Percentiles rank a stretch among this genome's conserved stretches.
These are phyloP conservation scores for Sugiyamaella pinicola DNA, from an alignment of 1,139 yeast genomes.

Conservation along the genomic window DNA sequence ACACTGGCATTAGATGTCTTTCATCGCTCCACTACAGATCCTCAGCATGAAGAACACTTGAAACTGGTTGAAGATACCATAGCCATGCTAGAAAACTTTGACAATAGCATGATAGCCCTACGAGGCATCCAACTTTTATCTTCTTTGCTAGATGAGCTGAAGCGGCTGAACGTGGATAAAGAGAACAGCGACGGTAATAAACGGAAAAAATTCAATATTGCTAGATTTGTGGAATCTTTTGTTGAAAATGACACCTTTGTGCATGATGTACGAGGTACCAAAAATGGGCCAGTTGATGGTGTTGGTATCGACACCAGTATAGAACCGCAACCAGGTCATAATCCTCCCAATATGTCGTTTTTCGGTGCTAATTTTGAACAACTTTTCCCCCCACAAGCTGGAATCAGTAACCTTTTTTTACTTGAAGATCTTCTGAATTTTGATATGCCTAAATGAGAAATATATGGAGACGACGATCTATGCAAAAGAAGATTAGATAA, in stretches of 20 bases:
- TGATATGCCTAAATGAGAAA: not conserved
- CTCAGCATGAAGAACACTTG: not conserved
- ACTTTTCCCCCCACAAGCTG: not conserved
- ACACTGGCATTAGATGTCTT: not conserved
- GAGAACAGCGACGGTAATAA: not conserved
- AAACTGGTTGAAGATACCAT: not conserved
- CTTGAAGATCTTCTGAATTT: not conserved
- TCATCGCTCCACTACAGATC: not conserved
- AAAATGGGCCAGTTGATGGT: not conserved
- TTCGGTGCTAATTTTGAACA: not conserved
- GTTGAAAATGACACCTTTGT: not conserved
- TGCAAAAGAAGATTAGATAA: not conserved
- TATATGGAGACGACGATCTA: not conserved
- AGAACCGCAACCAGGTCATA: not conserved
- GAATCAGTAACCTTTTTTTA: not conserved
- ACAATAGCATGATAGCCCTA: not conserved
- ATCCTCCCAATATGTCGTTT: not conserved
- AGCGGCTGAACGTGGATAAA: not conserved
- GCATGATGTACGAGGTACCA: not conserved
- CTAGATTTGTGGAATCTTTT: not conserved
- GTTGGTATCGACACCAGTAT: not conserved
- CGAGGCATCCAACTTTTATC: not conserved
- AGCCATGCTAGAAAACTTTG: conserved; percentile 1
- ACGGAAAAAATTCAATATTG: not conserved
- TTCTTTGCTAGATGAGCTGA: not conserved